Percentiles rank a stretch among this genome's conserved stretches.
Evolutionary conservation across 306 rosid species (phyloP).

Genomic region (Lathyrus sativus): DNA sequence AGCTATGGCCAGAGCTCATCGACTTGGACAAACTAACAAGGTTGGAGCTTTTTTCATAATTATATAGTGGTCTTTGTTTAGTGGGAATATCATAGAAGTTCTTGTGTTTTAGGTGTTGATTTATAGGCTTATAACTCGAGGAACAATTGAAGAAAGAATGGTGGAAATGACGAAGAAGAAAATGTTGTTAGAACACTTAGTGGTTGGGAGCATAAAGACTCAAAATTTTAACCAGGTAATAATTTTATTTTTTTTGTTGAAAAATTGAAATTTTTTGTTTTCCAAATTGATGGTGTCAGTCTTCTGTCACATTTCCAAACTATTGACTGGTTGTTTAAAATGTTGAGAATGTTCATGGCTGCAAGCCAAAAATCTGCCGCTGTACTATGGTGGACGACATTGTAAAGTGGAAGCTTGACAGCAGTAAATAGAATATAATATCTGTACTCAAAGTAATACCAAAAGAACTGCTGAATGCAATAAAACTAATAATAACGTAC

Average conservation of each 20-base stretch:
- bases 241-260: not conserved
- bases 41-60: constrained; percentile 46
- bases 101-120: constrained; percentile 77
- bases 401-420: not conserved
- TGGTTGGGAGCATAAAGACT: constrained; percentile 89
- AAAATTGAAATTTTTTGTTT: constrained; percentile 7
- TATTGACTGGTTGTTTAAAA: constrained; percentile 1
- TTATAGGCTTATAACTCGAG: constrained; percentile 89
- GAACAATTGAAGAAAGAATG: constrained; percentile 98
- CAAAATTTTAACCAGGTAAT: constrained; percentile 92
- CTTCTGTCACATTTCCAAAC: constrained; percentile 18
- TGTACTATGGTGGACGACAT: not conserved
- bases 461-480: not conserved
- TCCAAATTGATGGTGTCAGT: constrained; percentile 9
- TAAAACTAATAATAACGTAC: not conserved
- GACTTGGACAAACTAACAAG: constrained; percentile 98
- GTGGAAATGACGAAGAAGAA: constrained; percentile 97
- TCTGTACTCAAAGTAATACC: not conserved
- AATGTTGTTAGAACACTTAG: constrained; percentile 96
- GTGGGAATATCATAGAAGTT: constrained; percentile 26
- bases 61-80: constrained; percentile 15
- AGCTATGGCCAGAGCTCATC: constrained; percentile 99
- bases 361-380: not conserved
- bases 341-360: not conserved
- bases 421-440: not conserved